Evolutionary conservation across 768 basidiomycete genomes (phyloP), one percentile per base, ranked within the genome.

Genomic region (Tulasnella sp.): DNA sequence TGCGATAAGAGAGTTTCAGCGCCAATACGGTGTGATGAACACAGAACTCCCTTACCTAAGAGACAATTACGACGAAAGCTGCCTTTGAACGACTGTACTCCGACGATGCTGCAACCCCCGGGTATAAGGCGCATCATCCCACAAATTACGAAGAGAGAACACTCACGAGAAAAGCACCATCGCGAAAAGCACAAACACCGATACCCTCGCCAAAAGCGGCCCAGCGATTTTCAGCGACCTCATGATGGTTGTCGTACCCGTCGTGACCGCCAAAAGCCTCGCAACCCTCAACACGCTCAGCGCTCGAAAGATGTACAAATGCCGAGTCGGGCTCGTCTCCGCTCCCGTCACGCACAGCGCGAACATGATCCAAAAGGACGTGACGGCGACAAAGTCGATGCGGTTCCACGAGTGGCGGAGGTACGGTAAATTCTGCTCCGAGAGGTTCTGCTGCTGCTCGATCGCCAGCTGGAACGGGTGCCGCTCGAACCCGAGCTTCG

Each of bases 231-330:
- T 98, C 71, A 98, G 82, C 2, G 92, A 95, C 73, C 89, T 90
- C 84, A 98, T 89, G 77, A 98, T 97, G 0, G 95, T 90, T 22
- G 94, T 90, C 26, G 96, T 98, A 80, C 96, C 96, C 74, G 88
- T 88, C 1, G 95, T 96, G 72, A 98, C 87, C 5, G 94, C 86
- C 52, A 98, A 81, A 52, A 98, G 80, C 74, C 96, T 84, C 1
- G 91, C 88, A 1, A 88, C 90, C 75, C 96, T 83, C 19, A 98
- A 82, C 35, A 95, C 92, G 75, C 91, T 92, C 79, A 98, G 79
- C 0, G 95, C 95, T 52, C 95, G 85, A 77, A 98, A 98, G 37
- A 95, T 79, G 22, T 91, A 95, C 72, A 97, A 84, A 79, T 96
- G 95, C 68, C 87, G 79, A 19, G 74, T 75, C 3, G 78, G 75